Evolutionary conservation across 345 rosid species (phyloP), one percentile per base, ranked within the genome.

Genomic region (Syzygium grande): DNA sequence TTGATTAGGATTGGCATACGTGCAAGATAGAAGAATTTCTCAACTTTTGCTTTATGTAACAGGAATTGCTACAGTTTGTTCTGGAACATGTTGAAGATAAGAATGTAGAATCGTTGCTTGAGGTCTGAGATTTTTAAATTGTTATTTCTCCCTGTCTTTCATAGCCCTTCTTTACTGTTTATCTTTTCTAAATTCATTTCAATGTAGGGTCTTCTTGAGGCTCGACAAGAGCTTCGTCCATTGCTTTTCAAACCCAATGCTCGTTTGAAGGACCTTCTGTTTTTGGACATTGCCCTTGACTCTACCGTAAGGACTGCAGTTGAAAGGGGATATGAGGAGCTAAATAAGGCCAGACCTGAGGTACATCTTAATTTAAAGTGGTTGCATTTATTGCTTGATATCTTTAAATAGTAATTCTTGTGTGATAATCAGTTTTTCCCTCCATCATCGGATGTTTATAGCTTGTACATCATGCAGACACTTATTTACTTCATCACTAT

Each of bases 291-390:
- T 34, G 98, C 99, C 58, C 97, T 98, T 85, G 99, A 98, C 89
- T 98, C 99, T 86, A 91, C 98, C 80, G 98, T 96, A 87, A 96
- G 99, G 90, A 98, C 98, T 87, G 98, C 98, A 86, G 94, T 94
- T 91, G 99, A 98, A 92, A 94, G 98, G 91, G 99, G 99, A 77
- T 96, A 96, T 19, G 98, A 94, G 90, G 97, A 95, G 89, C 89
- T 98, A 89, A 96, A 91, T 51, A 87, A 93, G 89, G 95, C 97
- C 89, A 94, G 96, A 59, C 97, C 98, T 51, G 99, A 96, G 98
- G 99, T 96, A 88, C 88, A 41, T 91, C 68, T 63, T 68, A 88
- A 91, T 25, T 41, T 87, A 14, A 51, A 29, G 30, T 53, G 46
- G 80, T 7, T 34, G 27, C 59, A 29, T 84, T 73, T 38, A 73